Base-by-base conservation (phyloP, 225 moss, liverwort and hornwort genomes). In the Pleurozium schreberi region DNA sequence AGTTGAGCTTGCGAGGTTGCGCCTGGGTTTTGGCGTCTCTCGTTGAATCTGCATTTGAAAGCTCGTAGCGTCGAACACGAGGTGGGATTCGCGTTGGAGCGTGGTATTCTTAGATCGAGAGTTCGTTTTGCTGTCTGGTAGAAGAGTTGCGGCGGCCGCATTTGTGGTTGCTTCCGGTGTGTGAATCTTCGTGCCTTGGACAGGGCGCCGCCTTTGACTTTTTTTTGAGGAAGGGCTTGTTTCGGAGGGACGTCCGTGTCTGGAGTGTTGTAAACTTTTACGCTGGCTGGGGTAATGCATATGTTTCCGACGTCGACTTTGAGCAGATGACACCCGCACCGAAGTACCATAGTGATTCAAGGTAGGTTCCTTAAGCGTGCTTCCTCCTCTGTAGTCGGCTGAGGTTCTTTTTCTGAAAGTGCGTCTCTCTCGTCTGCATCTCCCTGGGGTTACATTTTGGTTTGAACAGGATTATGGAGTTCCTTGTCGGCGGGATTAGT, bases 301-400 rank as follows among this genome's bases (percentile, higher is more conserved):
- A 82, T 93, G 84, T 80, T 86, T 79, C 89, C 53, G 68, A 49
- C 89, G 84, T 84, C 85, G 90, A 64, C 83, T 80, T 83, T 36
- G 65, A 92, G 90, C 88, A 90, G 93, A 93, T 93, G 93, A 93
- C 92, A 77, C 86, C 65, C 36, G 87, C 83, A 52, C 66, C 90
- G 80, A 90, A 90, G 75, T 74, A 78, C 83, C 83, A 68, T 12
- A 87, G 73, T 89, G 88, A 89, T 88, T 92, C 86, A 55, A 92
- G 92, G 93, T 93, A 75, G 85, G 80, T 52, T 77, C 22, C 52
- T 40, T 27, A 84, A 42, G 65, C 30, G 67, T 14, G 8, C 60
- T 42, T 6, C 28, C 40, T 13, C 58, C 33, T 22, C 40, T 40
- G 79, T 52, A 40, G n/a, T 84, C 55, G n/a, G 33, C 19, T 31